A percentile compares a stretch with the other conserved stretches of the same genome.
Conservation (phyloP, 129 eudicot genomes). For the Lactuca saligna region DNA sequence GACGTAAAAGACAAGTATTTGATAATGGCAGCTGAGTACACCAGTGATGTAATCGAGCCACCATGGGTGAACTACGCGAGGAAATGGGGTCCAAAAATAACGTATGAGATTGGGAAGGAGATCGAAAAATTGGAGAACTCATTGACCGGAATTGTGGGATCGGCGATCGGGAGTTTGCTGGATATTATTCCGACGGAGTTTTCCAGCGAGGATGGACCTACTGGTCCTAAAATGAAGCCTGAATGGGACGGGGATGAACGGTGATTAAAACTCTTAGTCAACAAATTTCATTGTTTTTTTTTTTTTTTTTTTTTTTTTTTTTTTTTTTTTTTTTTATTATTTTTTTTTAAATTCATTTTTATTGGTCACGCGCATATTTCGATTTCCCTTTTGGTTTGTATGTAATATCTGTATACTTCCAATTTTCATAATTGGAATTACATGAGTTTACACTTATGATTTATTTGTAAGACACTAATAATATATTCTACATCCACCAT, state of each 20-base stretch:
- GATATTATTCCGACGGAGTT: slow-evolving; percentile 46
- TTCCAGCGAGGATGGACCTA: slow-evolving; percentile 58
- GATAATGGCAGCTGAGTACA: slow-evolving; percentile 50
- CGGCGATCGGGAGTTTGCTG: slow-evolving; percentile 34
- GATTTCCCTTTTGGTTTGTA: not conserved
- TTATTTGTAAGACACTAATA: too few relatives aligned
- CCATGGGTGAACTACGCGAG: slow-evolving; percentile 53
- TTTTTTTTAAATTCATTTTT: not conserved
- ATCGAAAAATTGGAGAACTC: slow-evolving; percentile 31
- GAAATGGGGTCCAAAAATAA: slow-evolving; percentile 65
- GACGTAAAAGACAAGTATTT: slow-evolving; percentile 30
- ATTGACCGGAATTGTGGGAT: slow-evolving; percentile 22
- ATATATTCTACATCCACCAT: too few relatives aligned
- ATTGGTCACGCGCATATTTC: not conserved
- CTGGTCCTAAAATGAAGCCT: slow-evolving; percentile 58
- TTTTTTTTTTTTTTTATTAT: too few relatives aligned
- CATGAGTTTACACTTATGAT: too few relatives aligned
- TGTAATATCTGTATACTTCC: not conserved
- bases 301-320: too few relatives aligned
- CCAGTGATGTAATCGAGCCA: slow-evolving; percentile 34
- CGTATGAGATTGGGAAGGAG: slow-evolving; percentile 33
- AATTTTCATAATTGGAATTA: not conserved
- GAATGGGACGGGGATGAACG: slow-evolving; percentile 66
- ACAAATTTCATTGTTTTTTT: not conserved
- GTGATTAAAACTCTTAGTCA: not conserved